These are phyloP conservation scores for Zygotorulaspora florentina DNA, from an alignment of 805 yeast species.

Conservation along the genomic window DNA sequence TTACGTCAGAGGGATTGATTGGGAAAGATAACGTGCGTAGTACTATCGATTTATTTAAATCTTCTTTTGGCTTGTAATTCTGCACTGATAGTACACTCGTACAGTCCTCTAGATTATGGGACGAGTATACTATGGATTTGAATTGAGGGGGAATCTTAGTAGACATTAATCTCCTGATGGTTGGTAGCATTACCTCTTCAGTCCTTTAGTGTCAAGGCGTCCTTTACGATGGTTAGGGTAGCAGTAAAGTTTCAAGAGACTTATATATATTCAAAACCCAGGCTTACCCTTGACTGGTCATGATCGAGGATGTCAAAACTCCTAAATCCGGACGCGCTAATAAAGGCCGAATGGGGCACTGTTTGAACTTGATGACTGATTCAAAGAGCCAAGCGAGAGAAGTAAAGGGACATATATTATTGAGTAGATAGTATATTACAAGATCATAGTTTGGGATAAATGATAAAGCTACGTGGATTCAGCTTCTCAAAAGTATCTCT, in stretches of 20 bases:
- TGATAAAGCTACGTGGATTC: neutral
- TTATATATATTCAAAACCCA: too few species aligned
- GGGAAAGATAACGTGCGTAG: conserved; percentile 75
- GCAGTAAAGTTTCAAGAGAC: too few species aligned
- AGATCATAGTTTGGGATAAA: neutral
- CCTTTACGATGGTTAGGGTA: too few species aligned
- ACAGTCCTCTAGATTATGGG: conserved; percentile 30
- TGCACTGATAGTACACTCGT: conserved; percentile 28
- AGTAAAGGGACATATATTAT: too few species aligned
- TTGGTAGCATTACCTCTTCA: conserved; percentile 1
- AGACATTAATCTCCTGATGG: conserved; percentile 23
- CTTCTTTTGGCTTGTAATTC: conserved; percentile 28
- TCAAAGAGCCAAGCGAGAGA: too few species aligned
- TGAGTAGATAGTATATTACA: too few species aligned
- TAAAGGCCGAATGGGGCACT: too few species aligned
- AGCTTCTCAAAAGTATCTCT: conserved; percentile 23
- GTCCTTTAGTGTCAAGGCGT: too few species aligned
- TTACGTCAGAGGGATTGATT: conserved; percentile 84
- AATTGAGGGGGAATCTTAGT: conserved; percentile 22
- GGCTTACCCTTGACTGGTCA: neutral
- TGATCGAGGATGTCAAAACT: too few species aligned
- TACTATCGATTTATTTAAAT: conserved; percentile 38
- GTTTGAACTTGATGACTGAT: too few species aligned
- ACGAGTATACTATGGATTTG: conserved; percentile 31
- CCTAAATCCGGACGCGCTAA: too few species aligned